phyloP scores from a whole-genome alignment of 2,329 filamentous ascomycete genomes.

The Arthrobotrys megalospora region DNA sequence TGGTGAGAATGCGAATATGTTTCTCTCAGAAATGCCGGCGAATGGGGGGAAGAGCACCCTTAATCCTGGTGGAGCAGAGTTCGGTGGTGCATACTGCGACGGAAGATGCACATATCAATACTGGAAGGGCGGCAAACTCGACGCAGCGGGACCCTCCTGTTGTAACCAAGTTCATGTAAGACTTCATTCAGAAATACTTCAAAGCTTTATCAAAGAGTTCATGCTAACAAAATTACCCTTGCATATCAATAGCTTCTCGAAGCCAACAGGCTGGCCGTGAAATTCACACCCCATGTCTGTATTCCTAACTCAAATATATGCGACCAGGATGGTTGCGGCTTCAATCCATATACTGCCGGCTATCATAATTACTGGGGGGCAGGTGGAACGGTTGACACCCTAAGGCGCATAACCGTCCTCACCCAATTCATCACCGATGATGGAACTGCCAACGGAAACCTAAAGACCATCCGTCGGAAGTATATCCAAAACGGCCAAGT shows the following conservation, averaged over 20 bases:
- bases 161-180: conserved; percentile 73
- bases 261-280: conserved; percentile 61
- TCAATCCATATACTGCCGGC: conserved; percentile 61
- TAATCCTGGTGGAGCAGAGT: conserved; percentile 69
- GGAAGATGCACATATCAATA: conserved; percentile 67
- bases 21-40: conserved; percentile 67
- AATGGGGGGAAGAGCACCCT: conserved; percentile 63
- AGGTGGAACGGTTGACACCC: conserved; percentile 61
- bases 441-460: conserved; percentile 16
- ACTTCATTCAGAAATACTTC: background rate
- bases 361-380: conserved; percentile 61
- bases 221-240: background rate
- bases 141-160: conserved; percentile 67
- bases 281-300: conserved; percentile 63
- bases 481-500: conserved; percentile 56
- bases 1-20: conserved; percentile 68
- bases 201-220: background rate
- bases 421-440: conserved; percentile 61
- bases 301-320: conserved; percentile 36
- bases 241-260: conserved; percentile 59
- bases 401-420: conserved; percentile 60
- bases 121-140: conserved; percentile 67
- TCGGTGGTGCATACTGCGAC: conserved; percentile 71
- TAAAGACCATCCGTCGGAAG: conserved; percentile 47
- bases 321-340: conserved; percentile 47